Percentiles rank a stretch among this genome's conserved stretches.
Conservation (phyloP, 306 rosid genomes). For the Comarum palustre region DNA sequence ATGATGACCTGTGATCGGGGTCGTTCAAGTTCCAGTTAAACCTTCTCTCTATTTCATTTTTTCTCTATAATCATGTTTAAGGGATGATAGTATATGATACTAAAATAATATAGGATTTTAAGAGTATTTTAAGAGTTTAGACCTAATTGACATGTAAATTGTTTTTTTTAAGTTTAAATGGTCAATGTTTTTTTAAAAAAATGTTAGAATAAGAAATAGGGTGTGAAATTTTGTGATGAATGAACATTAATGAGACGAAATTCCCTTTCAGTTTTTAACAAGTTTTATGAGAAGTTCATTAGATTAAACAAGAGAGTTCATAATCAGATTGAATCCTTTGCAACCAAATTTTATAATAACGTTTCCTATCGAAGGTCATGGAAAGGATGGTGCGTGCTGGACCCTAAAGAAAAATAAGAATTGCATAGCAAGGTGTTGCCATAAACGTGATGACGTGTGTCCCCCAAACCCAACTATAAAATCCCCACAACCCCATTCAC, state of each 20-base stretch:
- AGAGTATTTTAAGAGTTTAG: too few species aligned
- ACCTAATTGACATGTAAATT: too few species aligned
- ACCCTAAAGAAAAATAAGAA: not conserved
- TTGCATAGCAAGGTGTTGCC: slow-evolving; percentile 33
- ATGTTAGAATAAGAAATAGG: too few species aligned
- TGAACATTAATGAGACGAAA: not conserved
- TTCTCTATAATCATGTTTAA: too few species aligned
- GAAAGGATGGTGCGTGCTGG: slow-evolving; percentile 1
- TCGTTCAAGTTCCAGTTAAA: too few species aligned
- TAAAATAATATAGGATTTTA: too few species aligned
- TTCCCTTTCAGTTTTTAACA: not conserved
- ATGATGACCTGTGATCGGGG: too few species aligned
- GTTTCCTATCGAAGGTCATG: not conserved
- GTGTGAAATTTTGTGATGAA: too few species aligned
- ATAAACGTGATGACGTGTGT: slow-evolving; percentile 38
- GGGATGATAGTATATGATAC: too few species aligned
- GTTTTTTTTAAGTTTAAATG: too few species aligned
- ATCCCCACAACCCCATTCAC: slow-evolving; percentile 18
- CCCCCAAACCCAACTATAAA: slow-evolving; percentile 40
- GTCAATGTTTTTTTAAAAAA: too few species aligned
- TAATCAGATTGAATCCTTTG: not conserved
- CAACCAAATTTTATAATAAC: not conserved
- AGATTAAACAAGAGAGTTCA: not conserved
- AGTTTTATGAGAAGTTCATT: not conserved
- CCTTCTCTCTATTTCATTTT: too few species aligned